phyloP scores from a whole-genome alignment of 331 rosid genomes.

The Pyracantha coccinea region DNA sequence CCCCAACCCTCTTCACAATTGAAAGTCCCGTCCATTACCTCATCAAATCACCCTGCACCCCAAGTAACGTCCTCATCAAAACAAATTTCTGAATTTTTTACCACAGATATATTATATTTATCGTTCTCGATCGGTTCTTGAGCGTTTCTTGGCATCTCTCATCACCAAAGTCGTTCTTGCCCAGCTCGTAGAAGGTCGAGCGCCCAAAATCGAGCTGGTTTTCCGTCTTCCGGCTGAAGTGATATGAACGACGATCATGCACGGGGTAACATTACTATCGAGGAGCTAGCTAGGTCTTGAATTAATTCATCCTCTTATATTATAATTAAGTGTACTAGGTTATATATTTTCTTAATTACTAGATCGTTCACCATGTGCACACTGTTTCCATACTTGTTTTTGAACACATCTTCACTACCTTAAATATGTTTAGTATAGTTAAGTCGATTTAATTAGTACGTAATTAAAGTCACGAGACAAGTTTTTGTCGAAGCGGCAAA shows the following conservation, averaged over 20 bases:
- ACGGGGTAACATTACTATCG: background rate
- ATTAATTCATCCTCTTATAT: background rate
- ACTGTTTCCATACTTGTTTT: conserved; percentile 66
- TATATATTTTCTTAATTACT: background rate
- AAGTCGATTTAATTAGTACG: no score
- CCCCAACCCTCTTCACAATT: conserved; percentile 97
- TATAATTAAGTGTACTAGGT: background rate
- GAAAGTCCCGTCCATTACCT: conserved; percentile 2
- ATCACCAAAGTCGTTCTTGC: background rate
- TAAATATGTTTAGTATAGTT: no score
- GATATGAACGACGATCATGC: background rate
- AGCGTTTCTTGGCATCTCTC: background rate
- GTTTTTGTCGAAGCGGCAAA: conserved; percentile 10
- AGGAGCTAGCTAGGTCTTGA: background rate
- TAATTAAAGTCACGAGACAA: no score
- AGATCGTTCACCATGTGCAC: background rate
- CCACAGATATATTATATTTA: background rate
- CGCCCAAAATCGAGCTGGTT: background rate
- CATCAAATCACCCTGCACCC: background rate
- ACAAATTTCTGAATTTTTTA: background rate
- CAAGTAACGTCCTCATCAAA: background rate
- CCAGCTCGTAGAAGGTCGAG: background rate
- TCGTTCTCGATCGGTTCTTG: background rate
- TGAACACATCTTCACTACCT: background rate
- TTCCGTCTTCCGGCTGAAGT: background rate